phyloP scores from a whole-genome alignment of 495 filamentous ascomycete species.

The Aspergillus saccharolyticus region DNA sequence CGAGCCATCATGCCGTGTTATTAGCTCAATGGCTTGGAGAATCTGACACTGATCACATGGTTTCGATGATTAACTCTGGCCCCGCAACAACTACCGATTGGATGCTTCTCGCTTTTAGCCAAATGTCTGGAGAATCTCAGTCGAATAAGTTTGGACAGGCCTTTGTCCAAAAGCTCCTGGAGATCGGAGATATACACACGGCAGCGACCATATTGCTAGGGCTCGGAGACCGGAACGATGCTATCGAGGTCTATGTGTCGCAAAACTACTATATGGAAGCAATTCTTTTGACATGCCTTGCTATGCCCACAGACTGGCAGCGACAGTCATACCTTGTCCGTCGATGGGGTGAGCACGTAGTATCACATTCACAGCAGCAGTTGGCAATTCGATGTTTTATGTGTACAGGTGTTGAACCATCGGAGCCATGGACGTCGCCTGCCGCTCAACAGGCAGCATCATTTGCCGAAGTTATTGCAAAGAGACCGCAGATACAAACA shows the following conservation, averaged over 20 bases:
- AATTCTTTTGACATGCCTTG: slow-evolving; percentile 69
- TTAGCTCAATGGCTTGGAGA: slow-evolving; percentile 91
- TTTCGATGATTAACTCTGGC: slow-evolving; percentile 65
- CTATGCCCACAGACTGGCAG: slow-evolving; percentile 78
- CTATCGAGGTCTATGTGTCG: slow-evolving; percentile 93
- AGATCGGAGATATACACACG: slow-evolving; percentile 86
- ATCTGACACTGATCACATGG: slow-evolving; percentile 74
- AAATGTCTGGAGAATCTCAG: slow-evolving; percentile 71
- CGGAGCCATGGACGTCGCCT: slow-evolving; percentile 81
- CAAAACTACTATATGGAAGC: slow-evolving; percentile 90
- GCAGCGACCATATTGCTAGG: slow-evolving; percentile 88
- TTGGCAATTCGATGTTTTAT: slow-evolving; percentile 90
- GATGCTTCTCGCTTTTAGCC: slow-evolving; percentile 93
- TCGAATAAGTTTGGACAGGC: slow-evolving; percentile 87
- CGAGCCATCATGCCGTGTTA: slow-evolving; percentile 71
- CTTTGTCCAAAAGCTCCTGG: slow-evolving; percentile 85
- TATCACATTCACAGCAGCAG: slow-evolving; percentile 79
- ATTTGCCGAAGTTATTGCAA: slow-evolving; percentile 29
- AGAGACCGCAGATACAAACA: slow-evolving; percentile 43
- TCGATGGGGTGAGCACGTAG: slow-evolving; percentile 91
- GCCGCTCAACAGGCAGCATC: slow-evolving; percentile 62
- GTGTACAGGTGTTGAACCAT: slow-evolving; percentile 70
- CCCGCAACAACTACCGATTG: slow-evolving; percentile 87
- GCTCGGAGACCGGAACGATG: slow-evolving; percentile 88
- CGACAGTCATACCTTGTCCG: slow-evolving; percentile 79